These are phyloP conservation scores for Ceratocystis diversiconidia DNA, from an alignment of 2,329 filamentous ascomycete species.

Conservation along the genomic window DNA sequence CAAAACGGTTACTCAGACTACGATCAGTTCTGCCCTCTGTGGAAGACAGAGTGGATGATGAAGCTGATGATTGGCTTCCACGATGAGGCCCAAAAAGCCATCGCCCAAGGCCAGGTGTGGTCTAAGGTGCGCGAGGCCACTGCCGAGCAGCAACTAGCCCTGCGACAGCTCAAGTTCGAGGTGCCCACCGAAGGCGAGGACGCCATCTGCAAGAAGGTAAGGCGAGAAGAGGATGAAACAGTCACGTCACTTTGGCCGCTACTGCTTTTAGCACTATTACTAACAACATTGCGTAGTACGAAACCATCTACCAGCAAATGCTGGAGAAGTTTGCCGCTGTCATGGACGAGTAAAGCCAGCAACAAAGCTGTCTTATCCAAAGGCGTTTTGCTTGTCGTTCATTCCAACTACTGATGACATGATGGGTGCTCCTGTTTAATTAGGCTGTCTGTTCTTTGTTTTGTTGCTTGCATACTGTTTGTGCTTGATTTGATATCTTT, in stretches of 20 bases:
- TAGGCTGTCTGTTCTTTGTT: not conserved
- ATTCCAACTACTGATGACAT: not conserved
- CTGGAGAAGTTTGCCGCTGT: constrained; percentile 95
- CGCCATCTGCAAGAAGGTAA: constrained; percentile 65
- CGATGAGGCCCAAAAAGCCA: constrained; percentile 91
- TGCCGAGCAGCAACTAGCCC: constrained; percentile 65
- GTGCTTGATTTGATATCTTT: constrained; percentile 2
- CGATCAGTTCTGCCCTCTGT: constrained; percentile 96
- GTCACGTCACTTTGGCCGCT: not conserved
- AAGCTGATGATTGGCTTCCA: constrained; percentile 98
- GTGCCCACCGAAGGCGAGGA: constrained; percentile 75
- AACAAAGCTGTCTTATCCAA: no score
- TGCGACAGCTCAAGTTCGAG: constrained; percentile 96
- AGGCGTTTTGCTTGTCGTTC: not conserved
- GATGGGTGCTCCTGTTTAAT: not conserved
- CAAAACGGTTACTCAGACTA: constrained; percentile 99
- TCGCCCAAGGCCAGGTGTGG: constrained; percentile 85
- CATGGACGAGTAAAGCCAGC: constrained; percentile 62
- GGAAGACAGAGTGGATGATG: constrained; percentile 99
- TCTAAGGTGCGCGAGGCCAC: constrained; percentile 85
- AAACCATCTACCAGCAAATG: constrained; percentile 81
- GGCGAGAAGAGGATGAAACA: not conserved
- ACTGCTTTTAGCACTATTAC: constrained; percentile 19
- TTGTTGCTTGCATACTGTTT: not conserved
- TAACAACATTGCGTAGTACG: constrained; percentile 52